A percentile compares a stretch with the other conserved stretches of the same genome.
phyloP scores from a whole-genome alignment of 495 filamentous ascomycete genomes.

The Monascus purpureus region DNA sequence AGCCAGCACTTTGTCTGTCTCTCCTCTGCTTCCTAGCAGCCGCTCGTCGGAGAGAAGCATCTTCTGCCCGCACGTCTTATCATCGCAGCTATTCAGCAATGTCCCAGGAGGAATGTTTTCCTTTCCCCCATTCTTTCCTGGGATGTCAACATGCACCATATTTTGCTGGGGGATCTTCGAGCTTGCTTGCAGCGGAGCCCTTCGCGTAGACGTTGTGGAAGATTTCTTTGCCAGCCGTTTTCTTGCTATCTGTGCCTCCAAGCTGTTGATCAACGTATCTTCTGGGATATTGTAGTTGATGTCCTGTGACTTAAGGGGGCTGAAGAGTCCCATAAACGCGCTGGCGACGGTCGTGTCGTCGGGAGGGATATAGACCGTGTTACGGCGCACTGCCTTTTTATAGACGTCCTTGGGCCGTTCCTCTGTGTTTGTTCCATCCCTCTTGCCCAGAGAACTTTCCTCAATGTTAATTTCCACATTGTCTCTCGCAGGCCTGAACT shows the following conservation, averaged over 20 bases:
- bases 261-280: conserved; percentile 10
- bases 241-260: conserved; percentile 12
- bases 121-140: conserved; percentile 32
- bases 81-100: conserved; percentile 4
- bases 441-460: conserved; percentile 6
- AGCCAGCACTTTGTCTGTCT: too few relatives aligned
- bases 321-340: conserved; percentile 29
- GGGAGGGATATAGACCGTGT: conserved; percentile 27
- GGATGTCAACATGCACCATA: conserved; percentile 15
- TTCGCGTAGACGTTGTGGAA: conserved; percentile 12
- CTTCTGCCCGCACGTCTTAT: conserved; percentile 7
- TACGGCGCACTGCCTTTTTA: conserved; percentile 20
- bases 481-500: conserved; percentile 2
- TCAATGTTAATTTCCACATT: conserved; percentile 1
- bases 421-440: conserved; percentile 3
- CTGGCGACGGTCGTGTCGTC: conserved; percentile 27
- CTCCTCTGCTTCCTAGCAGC: too few relatives aligned
- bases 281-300: conserved; percentile 3
- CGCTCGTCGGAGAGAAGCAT: neutral
- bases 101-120: conserved; percentile 32
- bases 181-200: conserved; percentile 24
- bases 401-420: conserved; percentile 4
- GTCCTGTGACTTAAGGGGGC: conserved; percentile 15
- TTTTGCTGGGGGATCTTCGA: conserved; percentile 18
- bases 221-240: conserved; percentile 18